These are phyloP conservation scores for Claviceps digitariae DNA, from an alignment of 2,329 filamentous ascomycete genomes.

Conservation along the genomic window DNA sequence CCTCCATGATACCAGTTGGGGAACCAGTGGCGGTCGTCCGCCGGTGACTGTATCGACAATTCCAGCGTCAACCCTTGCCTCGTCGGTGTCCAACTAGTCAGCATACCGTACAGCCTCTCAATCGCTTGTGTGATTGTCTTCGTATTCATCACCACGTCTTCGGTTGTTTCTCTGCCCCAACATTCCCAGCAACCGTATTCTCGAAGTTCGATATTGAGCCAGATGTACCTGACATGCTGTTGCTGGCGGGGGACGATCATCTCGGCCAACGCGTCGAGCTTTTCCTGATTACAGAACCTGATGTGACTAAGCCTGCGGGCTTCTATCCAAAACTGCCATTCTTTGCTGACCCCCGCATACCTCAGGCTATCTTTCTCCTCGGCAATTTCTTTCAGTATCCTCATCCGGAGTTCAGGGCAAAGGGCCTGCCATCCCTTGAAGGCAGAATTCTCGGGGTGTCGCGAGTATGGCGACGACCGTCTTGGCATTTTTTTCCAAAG, in stretches of 20 bases:
- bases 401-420: neutral
- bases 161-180: neutral
- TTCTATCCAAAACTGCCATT: neutral
- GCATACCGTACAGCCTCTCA: neutral
- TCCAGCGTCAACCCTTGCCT: neutral
- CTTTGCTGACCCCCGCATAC: neutral
- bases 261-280: neutral
- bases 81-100: neutral
- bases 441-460: no score
- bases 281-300: neutral
- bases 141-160: neutral
- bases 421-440: neutral
- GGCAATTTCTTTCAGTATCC: neutral
- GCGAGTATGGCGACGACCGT: no score
- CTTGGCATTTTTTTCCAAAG: no score
- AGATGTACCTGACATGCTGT: neutral
- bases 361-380: neutral
- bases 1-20: neutral
- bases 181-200: neutral
- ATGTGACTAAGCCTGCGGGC: neutral
- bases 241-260: neutral
- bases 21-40: neutral
- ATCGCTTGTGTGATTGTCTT: neutral
- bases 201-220: neutral
- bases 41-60: neutral